phyloP scores from a whole-genome alignment of 306 rosid species.

The Astragalus membranaceus region DNA sequence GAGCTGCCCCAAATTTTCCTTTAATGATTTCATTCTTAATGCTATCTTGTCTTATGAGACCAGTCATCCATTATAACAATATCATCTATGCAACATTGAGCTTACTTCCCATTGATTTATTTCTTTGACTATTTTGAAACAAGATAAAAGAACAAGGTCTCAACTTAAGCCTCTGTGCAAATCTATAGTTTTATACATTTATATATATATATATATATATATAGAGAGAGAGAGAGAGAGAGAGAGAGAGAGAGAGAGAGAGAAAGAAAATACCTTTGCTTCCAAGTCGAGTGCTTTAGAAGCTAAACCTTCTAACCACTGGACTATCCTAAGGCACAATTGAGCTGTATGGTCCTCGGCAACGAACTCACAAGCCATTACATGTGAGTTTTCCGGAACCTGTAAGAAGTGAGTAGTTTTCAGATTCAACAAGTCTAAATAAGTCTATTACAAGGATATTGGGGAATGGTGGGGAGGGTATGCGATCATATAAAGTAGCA shows the following conservation, averaged over 20 bases:
- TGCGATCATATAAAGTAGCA: conserved; percentile 11
- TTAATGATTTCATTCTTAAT: background rate
- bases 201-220: too few species aligned
- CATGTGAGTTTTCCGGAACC: conserved; percentile 82
- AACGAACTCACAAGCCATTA: conserved; percentile 88
- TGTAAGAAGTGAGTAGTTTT: conserved; percentile 35
- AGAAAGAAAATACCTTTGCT: conserved; percentile 53
- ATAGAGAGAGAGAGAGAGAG: too few species aligned
- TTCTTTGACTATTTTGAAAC: background rate
- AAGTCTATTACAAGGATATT: background rate
- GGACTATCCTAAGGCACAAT: conserved; percentile 83
- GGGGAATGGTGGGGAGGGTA: background rate
- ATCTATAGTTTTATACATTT: too few species aligned
- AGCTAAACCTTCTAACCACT: conserved; percentile 93
- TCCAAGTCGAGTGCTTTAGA: conserved; percentile 91
- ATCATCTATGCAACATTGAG: background rate
- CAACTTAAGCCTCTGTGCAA: background rate
- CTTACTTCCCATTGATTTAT: background rate
- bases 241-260: too few species aligned
- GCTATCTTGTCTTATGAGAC: background rate
- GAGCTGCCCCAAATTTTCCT: too few species aligned
- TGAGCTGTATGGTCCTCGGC: conserved; percentile 76
- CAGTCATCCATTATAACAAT: background rate
- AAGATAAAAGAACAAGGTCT: background rate
- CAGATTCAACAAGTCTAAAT: background rate